A percentile compares a stretch with the other conserved stretches of the same genome.
Conservation (phyloP, 2,329 filamentous ascomycete species). For the Aspergillus cejpii region DNA sequence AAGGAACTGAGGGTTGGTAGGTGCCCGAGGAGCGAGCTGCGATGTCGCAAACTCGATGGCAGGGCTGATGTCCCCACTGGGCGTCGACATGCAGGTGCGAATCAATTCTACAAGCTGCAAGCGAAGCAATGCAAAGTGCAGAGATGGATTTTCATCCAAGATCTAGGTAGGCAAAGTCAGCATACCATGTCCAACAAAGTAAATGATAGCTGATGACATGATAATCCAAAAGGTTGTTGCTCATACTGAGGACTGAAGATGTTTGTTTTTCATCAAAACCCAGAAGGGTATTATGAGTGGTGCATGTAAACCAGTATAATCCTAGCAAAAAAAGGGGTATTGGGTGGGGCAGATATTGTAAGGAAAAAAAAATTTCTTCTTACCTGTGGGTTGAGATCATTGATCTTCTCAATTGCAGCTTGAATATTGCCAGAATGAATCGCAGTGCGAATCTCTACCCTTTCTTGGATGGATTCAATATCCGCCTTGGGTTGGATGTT, state of each 20-base stretch:
- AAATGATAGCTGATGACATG: conserved; percentile 9
- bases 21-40: conserved; percentile 79
- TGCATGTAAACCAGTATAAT: conserved; percentile 99
- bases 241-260: conserved; percentile 87
- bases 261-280: conserved; percentile 78
- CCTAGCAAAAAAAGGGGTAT: conserved; percentile 53
- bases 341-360: conserved; percentile 1
- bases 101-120: conserved; percentile 94
- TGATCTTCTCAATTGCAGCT: conserved; percentile 75
- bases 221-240: conserved; percentile 35
- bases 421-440: conserved; percentile 85
- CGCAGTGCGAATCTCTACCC: conserved; percentile 74
- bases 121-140: conserved; percentile 85
- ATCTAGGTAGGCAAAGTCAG: conserved; percentile 54
- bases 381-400: conserved; percentile 88
- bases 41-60: conserved; percentile 82
- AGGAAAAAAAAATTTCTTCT: conserved; percentile 32
- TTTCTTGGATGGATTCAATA: conserved; percentile 63
- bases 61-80: conserved; percentile 65
- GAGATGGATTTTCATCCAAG: conserved; percentile 68
- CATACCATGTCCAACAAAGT: conserved; percentile 9
- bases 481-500: conserved; percentile 72
- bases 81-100: conserved; percentile 60
- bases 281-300: conserved; percentile 90
- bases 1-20: conserved; percentile 72